These are phyloP conservation scores for Auricularia auricula-judae DNA, from an alignment of 768 basidiomycete species.

Conservation along the genomic window DNA sequence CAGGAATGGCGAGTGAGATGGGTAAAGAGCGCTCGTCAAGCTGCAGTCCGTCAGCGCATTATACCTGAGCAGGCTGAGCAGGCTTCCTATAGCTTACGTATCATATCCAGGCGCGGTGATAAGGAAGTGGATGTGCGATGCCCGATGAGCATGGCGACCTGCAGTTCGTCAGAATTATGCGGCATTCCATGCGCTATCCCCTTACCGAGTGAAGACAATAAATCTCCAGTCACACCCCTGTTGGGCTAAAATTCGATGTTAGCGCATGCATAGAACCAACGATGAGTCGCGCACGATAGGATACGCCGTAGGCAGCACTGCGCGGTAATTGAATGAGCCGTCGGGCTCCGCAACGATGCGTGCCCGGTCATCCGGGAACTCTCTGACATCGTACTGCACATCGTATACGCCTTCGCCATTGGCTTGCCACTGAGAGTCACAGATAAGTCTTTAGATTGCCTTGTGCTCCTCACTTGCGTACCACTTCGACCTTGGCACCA, in stretches of 20 bases:
- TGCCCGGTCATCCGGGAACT: conserved; percentile 18
- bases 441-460: neutral
- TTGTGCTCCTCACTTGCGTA: conserved; percentile 6
- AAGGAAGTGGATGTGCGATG: conserved; percentile 23
- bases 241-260: conserved; percentile 12
- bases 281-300: conserved; percentile 17
- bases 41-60: conserved; percentile 4
- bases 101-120: conserved; percentile 25
- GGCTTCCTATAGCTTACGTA: conserved; percentile 11
- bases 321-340: conserved; percentile 21
- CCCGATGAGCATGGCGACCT: conserved; percentile 23
- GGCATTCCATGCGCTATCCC: neutral
- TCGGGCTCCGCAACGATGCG: conserved; percentile 20
- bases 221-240: conserved; percentile 20
- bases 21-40: conserved; percentile 23
- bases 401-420: conserved; percentile 29
- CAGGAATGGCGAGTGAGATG: conserved; percentile 24
- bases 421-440: conserved; percentile 25
- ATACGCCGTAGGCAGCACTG: conserved; percentile 22
- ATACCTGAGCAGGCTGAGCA: neutral
- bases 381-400: conserved; percentile 15
- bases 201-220: conserved; percentile 16
- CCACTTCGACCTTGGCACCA: conserved; percentile 24
- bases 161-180: neutral
- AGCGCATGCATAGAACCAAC: neutral